These are phyloP conservation scores for Colletotrichum lini DNA, from an alignment of 2,329 filamentous ascomycete genomes.

Conservation along the genomic window DNA sequence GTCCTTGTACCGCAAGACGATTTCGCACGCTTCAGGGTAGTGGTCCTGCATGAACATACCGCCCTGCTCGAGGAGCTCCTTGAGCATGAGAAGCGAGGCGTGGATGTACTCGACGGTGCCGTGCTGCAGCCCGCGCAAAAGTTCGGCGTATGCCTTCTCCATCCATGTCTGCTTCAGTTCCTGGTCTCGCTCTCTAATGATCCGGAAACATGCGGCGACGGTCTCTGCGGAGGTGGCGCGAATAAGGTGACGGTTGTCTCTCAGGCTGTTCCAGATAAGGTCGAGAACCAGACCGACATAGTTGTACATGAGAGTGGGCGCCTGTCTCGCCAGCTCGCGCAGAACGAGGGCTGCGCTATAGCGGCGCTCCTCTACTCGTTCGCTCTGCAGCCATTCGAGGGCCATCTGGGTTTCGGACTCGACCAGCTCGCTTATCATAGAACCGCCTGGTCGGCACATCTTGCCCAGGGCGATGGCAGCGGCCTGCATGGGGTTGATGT, in stretches of 20 bases:
- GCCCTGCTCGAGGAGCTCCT: constrained; percentile 92
- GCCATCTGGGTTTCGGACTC: constrained; percentile 98
- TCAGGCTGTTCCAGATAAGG: constrained; percentile 93
- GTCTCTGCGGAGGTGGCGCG: constrained; percentile 92
- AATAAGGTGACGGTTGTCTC: constrained; percentile 92
- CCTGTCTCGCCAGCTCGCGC: constrained; percentile 91
- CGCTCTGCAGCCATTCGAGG: constrained; percentile 96
- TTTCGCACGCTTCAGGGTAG: constrained; percentile 93
- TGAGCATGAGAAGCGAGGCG: constrained; percentile 92
- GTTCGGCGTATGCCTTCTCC: constrained; percentile 89
- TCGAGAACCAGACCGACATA: constrained; percentile 97
- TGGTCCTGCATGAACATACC: constrained; percentile 99
- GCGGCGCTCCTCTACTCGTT: constrained; percentile 91
- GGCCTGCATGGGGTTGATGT: constrained; percentile 90
- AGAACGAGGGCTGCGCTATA: constrained; percentile 95
- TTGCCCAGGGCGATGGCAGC: constrained; percentile 92
- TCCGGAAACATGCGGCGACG: constrained; percentile 94
- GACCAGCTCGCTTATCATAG: constrained; percentile 93
- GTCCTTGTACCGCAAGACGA: constrained; percentile 92
- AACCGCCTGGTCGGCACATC: constrained; percentile 91
- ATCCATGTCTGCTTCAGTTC: constrained; percentile 91
- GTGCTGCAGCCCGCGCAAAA: constrained; percentile 82
- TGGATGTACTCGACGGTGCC: constrained; percentile 91
- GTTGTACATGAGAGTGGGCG: constrained; percentile 94
- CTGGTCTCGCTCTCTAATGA: constrained; percentile 93